Base-by-base conservation (phyloP, 345 rosid species). In the Salix purpurea region DNA sequence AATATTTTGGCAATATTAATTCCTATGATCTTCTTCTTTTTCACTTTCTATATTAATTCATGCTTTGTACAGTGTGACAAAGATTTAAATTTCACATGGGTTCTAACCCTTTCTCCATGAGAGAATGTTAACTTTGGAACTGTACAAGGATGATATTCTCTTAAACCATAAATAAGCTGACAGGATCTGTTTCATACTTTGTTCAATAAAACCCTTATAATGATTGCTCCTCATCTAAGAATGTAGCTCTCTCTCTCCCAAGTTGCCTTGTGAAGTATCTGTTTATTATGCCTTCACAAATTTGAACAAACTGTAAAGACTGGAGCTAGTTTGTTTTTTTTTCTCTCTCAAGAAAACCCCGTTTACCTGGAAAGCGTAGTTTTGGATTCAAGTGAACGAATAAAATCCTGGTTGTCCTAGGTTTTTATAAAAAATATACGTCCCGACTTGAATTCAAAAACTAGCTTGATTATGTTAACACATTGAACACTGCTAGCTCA, bases 111-210 rank as follows among this genome's bases (percentile, higher is more conserved):
- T 62, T 67, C 30, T 23, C n/a, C 34, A 6, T 15, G 69, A 46
- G 75, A 40, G 32, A 66, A 21, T 73, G 76, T 77, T 76, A 74
- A 71, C 81, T 82, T 81, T 71, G 75, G 56, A 78, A 74, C 81
- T 79, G 85, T 74, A 81, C 79, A 74, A 79, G 67, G 72, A 76
- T 48, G 64, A 77, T 72, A 60, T 74, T 65, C n/a, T 12, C n/a
- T 12, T 69, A 2, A 36, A 4, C 8, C 9, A 4, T 39, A 12
- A 73, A 73, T 61, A 16, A 61, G 42, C 16, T 24, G 44, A 71
- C 74, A 14, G 16, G 61, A 46, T 48, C 8, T 18, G 2, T 50
- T 26, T 70, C 15, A 10, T 70, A 34, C 46, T 21, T 39, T 21
- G 14, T 37, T 60, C 12, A 8, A 19, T 72, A 37, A 54, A 2